phyloP scores from a whole-genome alignment of 164 flowering plant genomes.

The Nelumbo lutea region DNA sequence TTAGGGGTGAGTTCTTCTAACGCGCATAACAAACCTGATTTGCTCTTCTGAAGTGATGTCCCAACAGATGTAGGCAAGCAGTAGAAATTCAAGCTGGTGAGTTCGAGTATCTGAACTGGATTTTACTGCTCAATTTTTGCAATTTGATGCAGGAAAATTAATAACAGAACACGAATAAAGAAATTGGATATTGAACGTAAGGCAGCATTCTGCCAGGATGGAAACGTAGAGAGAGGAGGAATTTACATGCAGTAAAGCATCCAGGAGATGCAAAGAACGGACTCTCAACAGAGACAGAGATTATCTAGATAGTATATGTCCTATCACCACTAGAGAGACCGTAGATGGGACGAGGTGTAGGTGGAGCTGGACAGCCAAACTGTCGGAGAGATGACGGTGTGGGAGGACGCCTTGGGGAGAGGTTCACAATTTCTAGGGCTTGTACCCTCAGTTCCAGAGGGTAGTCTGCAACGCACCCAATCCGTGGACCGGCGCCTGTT shows the following conservation, averaged over 20 bases:
- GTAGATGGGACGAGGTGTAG: slow-evolving; percentile 7
- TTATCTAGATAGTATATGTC: slow-evolving; percentile 4
- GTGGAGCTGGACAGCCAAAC: slow-evolving; percentile 8
- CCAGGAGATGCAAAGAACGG: neutral
- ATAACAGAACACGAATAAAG: neutral
- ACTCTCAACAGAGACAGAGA: neutral
- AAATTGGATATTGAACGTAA: neutral
- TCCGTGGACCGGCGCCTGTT: slow-evolving; percentile 85
- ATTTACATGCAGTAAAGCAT: neutral
- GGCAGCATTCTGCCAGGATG: neutral
- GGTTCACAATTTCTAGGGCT: slow-evolving; percentile 68
- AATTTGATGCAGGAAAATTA: too few relatives aligned
- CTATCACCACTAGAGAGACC: slow-evolving; percentile 1
- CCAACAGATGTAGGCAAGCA: too few relatives aligned
- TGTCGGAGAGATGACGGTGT: slow-evolving; percentile 24
- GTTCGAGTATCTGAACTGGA: too few relatives aligned
- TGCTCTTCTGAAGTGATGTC: too few relatives aligned
- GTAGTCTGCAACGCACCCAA: slow-evolving; percentile 84
- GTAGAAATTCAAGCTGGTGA: too few relatives aligned
- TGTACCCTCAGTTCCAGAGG: slow-evolving; percentile 61
- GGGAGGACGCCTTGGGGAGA: slow-evolving; percentile 51
- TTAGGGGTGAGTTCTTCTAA: too few relatives aligned
- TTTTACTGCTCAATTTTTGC: too few relatives aligned
- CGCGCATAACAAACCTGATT: too few relatives aligned
- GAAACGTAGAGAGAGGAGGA: neutral